Conservation (phyloP, 345 rosid species). For the Pseudoturritis turrita region DNA sequence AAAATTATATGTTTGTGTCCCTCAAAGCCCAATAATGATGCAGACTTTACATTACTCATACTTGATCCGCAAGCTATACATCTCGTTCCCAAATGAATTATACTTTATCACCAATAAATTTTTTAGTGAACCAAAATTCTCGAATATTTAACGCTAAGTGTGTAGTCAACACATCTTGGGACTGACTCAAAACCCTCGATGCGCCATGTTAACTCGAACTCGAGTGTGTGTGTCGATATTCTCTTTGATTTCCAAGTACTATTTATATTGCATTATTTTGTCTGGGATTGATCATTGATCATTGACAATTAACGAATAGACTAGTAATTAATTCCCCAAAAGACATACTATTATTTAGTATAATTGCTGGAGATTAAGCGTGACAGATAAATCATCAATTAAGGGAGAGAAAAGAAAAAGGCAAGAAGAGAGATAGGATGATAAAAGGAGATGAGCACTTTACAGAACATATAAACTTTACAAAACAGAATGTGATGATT, state of each 20-base stretch:
- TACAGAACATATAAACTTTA: constrained; percentile 31
- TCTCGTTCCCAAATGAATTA: too few relatives aligned
- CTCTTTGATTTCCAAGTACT: background rate
- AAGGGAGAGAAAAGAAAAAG: background rate
- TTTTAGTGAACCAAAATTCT: background rate
- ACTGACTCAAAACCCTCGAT: too few relatives aligned
- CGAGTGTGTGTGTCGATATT: background rate
- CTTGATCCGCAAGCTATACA: background rate
- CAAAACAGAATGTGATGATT: constrained; percentile 29
- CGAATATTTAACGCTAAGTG: too few relatives aligned
- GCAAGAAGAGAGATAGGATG: constrained; percentile 19
- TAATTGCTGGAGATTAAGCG: constrained; percentile 22
- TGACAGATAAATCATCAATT: constrained; percentile 29
- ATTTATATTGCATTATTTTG: background rate
- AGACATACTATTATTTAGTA: background rate
- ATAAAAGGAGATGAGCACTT: constrained; percentile 14
- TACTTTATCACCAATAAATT: too few relatives aligned
- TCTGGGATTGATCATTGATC: constrained; percentile 6
- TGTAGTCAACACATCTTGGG: background rate
- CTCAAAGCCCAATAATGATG: background rate
- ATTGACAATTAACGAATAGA: background rate
- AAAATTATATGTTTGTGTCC: background rate
- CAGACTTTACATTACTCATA: background rate
- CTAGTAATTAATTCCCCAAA: background rate
- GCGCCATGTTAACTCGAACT: background rate